phyloP scores from a whole-genome alignment of 2,329 filamentous ascomycete genomes.

The Fusarium sp. region DNA sequence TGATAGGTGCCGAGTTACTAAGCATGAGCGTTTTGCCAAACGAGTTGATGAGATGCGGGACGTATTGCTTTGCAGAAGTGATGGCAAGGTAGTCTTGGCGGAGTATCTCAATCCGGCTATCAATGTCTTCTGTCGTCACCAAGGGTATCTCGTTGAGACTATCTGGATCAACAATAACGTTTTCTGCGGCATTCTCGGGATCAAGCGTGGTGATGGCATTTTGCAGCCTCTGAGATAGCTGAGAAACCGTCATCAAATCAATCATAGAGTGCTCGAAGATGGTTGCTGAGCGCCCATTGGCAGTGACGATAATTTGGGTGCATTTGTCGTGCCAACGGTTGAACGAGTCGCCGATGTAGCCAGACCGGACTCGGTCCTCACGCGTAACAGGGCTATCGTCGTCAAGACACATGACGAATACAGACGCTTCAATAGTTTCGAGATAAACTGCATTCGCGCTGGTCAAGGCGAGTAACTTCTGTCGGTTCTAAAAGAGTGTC shows the following conservation, averaged over 20 bases:
- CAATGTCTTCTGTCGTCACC: neutral
- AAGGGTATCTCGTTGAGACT: neutral
- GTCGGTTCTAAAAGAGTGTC: neutral
- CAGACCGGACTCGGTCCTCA: slow-evolving; percentile 1
- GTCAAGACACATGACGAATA: slow-evolving; percentile 17
- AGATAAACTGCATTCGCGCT: neutral
- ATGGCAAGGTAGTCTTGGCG: slow-evolving; percentile 1
- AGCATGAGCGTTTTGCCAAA: slow-evolving; percentile 2
- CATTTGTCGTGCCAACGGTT: slow-evolving; percentile 20
- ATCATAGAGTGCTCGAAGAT: slow-evolving; percentile 20
- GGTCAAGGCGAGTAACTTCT: neutral
- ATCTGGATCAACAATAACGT: neutral
- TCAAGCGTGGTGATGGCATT: neutral
- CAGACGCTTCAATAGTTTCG: neutral
- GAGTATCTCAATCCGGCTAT: neutral
- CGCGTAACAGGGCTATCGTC: slow-evolving; percentile 8
- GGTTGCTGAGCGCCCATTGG: slow-evolving; percentile 6
- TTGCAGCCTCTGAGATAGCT: slow-evolving; percentile 3
- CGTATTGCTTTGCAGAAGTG: slow-evolving; percentile 4
- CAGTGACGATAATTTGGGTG: slow-evolving; percentile 5
- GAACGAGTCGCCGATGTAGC: slow-evolving; percentile 12
- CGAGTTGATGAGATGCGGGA: neutral
- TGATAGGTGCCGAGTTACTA: slow-evolving; percentile 2
- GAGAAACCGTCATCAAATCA: slow-evolving; percentile 10
- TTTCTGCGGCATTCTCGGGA: neutral